Evolutionary conservation across 2,329 filamentous ascomycete species (phyloP), one percentile per base, ranked within the genome.

Genomic region (Diaporthe australafricana): DNA sequence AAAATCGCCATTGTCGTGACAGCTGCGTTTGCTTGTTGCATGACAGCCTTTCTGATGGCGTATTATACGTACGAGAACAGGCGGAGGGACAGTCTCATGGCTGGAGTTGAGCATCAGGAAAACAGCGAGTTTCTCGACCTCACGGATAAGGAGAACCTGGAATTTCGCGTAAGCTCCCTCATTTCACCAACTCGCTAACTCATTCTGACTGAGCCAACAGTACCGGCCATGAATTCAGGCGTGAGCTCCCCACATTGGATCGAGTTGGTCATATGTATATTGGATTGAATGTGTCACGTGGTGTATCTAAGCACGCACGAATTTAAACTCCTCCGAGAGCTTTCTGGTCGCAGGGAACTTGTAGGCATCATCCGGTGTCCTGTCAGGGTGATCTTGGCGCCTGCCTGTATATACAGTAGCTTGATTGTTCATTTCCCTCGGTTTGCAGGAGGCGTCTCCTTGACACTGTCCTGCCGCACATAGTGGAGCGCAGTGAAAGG

Each of bases 1-100:
- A 86, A 85, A 70, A 81, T 83, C 40, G 80, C 81, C 0, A 83
- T 85, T 45, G 78, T 81, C 27, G 76, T 79, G 3, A 80, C 81
- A n/a, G 50, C 55, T 76, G 76, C 71, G 8, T 68, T 74, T 60
- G 68, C 71, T 38, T 73, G 71, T 40, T 52, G 47, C n/a, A 32
- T 63, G 48, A 73, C 71, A 22, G 42, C 35, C n/a, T 14, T 68
- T 25, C 56, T 74, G 40, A 74, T 74, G 73, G 20, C 48, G 27
- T 74, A 72, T 42, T 74, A 74, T 55, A 40, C 56, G 17, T 74
- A 72, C 68, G 73, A 73, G 47, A 74, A 74, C n/a, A 68, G 40
- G 30, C 69, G 73, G 17, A 68, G 73, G n/a, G 73, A 74, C 27
- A 35, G 38, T 30, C 53, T 72, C 8, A 50, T 50, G 55, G 62